A percentile compares a stretch with the other conserved stretches of the same genome.
phyloP scores from a whole-genome alignment of 441 rosid species.

The Sinapis alba region DNA sequence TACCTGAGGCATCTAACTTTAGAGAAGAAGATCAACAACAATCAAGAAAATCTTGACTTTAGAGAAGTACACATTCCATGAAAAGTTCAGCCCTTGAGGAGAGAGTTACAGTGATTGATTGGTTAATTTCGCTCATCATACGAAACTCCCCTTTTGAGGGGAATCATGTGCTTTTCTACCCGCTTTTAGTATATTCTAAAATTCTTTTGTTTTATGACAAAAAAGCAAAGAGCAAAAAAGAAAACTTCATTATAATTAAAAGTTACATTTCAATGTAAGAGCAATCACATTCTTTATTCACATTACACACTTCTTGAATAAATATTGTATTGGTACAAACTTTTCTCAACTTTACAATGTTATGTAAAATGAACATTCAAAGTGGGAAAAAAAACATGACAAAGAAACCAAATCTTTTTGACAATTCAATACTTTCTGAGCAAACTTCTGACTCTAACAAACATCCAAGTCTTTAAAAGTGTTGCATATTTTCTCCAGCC shows the following conservation, averaged over 20 bases:
- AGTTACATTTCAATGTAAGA: constrained; percentile 32
- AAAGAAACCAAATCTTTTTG: constrained; percentile 6
- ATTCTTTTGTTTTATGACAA: constrained; percentile 51
- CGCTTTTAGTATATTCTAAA: constrained; percentile 47
- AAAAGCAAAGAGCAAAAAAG: not conserved
- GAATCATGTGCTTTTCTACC: constrained; percentile 32
- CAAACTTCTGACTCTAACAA: constrained; percentile 54
- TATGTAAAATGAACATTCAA: constrained; percentile 15
- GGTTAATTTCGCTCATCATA: constrained; percentile 31
- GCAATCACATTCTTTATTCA: constrained; percentile 33
- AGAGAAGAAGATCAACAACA: constrained; percentile 33
- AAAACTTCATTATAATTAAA: constrained; percentile 4
- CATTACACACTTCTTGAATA: not conserved
- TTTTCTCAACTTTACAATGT: constrained; percentile 14
- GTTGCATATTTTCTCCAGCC: constrained; percentile 84
- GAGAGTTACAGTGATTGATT: constrained; percentile 48
- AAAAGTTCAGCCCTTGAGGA: constrained; percentile 38
- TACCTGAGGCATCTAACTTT: constrained; percentile 36
- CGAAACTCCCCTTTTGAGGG: constrained; percentile 36
- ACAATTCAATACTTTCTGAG: constrained; percentile 33
- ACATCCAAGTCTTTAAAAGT: constrained; percentile 64
- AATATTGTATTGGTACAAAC: not conserved
- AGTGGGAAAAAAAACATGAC: not conserved
- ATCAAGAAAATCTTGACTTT: constrained; percentile 24
- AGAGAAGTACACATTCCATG: constrained; percentile 28